Base-by-base conservation (phyloP, 345 rosid species). In the Reutealis trisperma region DNA sequence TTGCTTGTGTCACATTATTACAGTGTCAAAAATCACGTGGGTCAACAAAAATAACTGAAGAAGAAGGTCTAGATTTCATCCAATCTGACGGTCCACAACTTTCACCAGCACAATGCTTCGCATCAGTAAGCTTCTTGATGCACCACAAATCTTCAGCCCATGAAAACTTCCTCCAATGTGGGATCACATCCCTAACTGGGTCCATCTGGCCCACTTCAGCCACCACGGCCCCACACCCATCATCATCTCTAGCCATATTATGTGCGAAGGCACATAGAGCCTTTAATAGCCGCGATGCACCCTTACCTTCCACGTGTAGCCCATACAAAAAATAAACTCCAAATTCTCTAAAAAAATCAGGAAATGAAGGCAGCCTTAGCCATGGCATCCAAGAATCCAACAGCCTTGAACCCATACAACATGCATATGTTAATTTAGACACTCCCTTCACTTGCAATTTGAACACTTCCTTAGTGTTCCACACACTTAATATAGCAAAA, bases 401-500 rank as follows among this genome's bases (percentile, higher is more conserved):
- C 73, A 80, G 55, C 83, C 96, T 83, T 13, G 86, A 83, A 75
- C 89, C 92, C 34, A 78, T 71, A 81, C 97, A 91, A 14, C 82
- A 79, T 11, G 85, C 87, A 49, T 79, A 78, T 66, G 77, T 86
- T 47, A 90, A 55, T 60, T 69, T 41, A 0, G 94, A 86, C n/a
- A 86, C 86, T 7, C 97, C 91, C 71, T 93, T 91, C 47, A 88
- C 67, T 55, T 86, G 91, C 59, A 93, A 73, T 75, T 83, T 85
- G 81, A 89, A 91, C 81, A 93, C 85, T 8, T 90, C 87, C 71
- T 91, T 89, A 22, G 95, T 89, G 87, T 89, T 90, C 95, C 97
- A 93, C 25, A 93, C 81, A 72, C 93, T 93, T 58, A 87, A 18
- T 1, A 91, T 52, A 0, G 97, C 94, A 55, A 78, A 93, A 79